A percentile compares a stretch with the other conserved stretches of the same genome.
Conservation (phyloP, 441 rosid species). For the Mallotus repandus region DNA sequence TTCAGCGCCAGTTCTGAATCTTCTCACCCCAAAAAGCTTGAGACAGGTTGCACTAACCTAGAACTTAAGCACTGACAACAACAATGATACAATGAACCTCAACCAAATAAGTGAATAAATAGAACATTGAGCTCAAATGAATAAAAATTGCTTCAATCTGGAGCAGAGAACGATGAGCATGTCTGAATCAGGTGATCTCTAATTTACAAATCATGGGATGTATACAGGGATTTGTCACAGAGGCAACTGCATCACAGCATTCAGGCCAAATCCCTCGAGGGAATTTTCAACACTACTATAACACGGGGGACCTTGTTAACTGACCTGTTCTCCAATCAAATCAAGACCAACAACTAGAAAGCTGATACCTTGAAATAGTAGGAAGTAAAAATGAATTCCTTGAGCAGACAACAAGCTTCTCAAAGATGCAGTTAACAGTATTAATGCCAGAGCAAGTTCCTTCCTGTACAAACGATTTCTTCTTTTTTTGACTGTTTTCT, state of each 20-base stretch:
- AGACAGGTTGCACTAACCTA: neutral
- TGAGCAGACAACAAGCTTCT: constrained; percentile 90
- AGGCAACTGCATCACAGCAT: constrained; percentile 2
- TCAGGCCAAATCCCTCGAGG: neutral
- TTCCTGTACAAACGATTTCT: constrained; percentile 43
- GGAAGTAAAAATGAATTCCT: constrained; percentile 91
- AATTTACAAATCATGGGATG: neutral
- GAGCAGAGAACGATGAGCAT: constrained; percentile 1
- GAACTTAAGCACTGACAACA: constrained; percentile 2
- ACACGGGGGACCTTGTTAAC: constrained; percentile 25
- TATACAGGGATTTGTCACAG: neutral
- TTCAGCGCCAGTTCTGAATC: constrained; percentile 4
- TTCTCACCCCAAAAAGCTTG: neutral
- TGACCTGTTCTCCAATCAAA: constrained; percentile 90
- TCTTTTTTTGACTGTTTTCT: too few relatives aligned
- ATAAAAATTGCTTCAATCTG: constrained; percentile 11
- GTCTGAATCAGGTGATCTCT: neutral
- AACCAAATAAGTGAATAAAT: constrained; percentile 7
- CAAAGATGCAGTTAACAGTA: constrained; percentile 66
- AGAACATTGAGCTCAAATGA: constrained; percentile 10
- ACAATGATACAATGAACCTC: neutral
- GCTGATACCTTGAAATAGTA: constrained; percentile 81
- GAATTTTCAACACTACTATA: neutral
- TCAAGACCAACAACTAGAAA: constrained; percentile 86
- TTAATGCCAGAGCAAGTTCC: constrained; percentile 76